phyloP scores from a whole-genome alignment of 805 yeast species.

The Wickerhamomyces rabaulensis region DNA sequence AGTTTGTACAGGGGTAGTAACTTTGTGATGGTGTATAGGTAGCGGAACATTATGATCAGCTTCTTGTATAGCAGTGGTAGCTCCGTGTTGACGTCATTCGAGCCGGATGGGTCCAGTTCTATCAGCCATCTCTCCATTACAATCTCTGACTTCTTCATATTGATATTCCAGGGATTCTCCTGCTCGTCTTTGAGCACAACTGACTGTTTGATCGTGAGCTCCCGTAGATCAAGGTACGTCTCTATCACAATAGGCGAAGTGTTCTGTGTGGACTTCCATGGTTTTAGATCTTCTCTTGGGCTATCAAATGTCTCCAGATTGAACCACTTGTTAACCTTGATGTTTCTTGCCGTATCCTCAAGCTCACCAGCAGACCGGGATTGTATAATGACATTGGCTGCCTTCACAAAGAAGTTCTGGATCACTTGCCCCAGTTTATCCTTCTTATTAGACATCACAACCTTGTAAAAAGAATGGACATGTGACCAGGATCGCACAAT shows the following conservation, averaged over 20 bases:
- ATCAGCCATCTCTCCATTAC: slow-evolving; percentile 92
- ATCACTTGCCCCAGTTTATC: slow-evolving; percentile 24
- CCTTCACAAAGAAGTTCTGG: slow-evolving; percentile 56
- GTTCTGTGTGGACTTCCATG: slow-evolving; percentile 48
- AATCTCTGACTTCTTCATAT: slow-evolving; percentile 69
- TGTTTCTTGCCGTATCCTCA: neutral
- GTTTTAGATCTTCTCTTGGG: slow-evolving; percentile 49
- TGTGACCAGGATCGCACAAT: neutral
- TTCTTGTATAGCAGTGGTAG: slow-evolving; percentile 69
- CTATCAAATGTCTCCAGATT: slow-evolving; percentile 41
- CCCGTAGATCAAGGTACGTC: slow-evolving; percentile 66
- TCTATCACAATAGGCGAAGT: slow-evolving; percentile 85
- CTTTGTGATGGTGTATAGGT: slow-evolving; percentile 59
- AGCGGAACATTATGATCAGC: slow-evolving; percentile 67
- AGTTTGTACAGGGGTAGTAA: slow-evolving; percentile 71
- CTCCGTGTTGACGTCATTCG: slow-evolving; percentile 39
- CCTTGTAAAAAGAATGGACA: neutral
- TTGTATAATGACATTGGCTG: slow-evolving; percentile 52
- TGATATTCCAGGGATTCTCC: slow-evolving; percentile 51
- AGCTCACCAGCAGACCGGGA: slow-evolving; percentile 27
- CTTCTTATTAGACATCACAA: slow-evolving; percentile 10
- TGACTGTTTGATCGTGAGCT: slow-evolving; percentile 49
- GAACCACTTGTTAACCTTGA: slow-evolving; percentile 55
- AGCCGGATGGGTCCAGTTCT: slow-evolving; percentile 56
- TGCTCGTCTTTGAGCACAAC: slow-evolving; percentile 53